Evolutionary conservation across 1,284 basidiomycete species (phyloP).

Genomic region (Heterobasidion parviporum): DNA sequence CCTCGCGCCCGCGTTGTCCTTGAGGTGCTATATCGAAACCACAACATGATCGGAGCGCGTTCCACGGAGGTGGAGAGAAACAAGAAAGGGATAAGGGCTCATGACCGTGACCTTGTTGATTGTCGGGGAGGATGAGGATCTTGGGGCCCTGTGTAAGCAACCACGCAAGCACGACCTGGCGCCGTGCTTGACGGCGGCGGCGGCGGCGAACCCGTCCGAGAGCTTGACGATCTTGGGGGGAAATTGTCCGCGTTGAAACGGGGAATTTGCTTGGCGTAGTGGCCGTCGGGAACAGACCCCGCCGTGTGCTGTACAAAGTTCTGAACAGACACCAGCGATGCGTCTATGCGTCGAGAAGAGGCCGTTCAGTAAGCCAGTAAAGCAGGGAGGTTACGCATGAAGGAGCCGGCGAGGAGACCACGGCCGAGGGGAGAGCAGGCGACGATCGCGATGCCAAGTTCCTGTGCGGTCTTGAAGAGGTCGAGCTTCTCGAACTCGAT

Average conservation of each 20-base stretch:
- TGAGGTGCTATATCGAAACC: slow-evolving; percentile 14
- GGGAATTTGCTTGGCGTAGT: slow-evolving; percentile 7
- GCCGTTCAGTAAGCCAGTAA: not conserved
- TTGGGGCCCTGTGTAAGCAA: slow-evolving; percentile 28
- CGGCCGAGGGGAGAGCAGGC: slow-evolving; percentile 58
- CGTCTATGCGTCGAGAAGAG: slow-evolving; percentile 1
- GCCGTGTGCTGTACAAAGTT: not conserved
- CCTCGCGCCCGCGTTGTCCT: slow-evolving; percentile 34
- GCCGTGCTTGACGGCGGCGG: slow-evolving; percentile 36
- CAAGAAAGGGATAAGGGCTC: slow-evolving; percentile 23
- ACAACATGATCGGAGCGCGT: too few species aligned
- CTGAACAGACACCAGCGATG: slow-evolving; percentile 27
- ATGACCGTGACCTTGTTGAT: slow-evolving; percentile 17
- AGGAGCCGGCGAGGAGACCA: slow-evolving; percentile 52
- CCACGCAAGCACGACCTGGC: slow-evolving; percentile 54
- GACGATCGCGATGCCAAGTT: slow-evolving; percentile 44
- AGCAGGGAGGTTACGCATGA: slow-evolving; percentile 15
- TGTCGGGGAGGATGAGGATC: slow-evolving; percentile 32
- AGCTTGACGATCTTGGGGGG: slow-evolving; percentile 43
- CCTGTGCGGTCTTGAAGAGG: slow-evolving; percentile 38
- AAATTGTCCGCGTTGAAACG: slow-evolving; percentile 41
- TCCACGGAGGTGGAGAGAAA: not conserved
- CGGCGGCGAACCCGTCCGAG: slow-evolving; percentile 32
- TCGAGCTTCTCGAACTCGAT: slow-evolving; percentile 41
- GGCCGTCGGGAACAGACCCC: not conserved